These are phyloP conservation scores for Falciphora oryzae DNA, from an alignment of 2,329 filamentous ascomycete genomes.

Conservation along the genomic window DNA sequence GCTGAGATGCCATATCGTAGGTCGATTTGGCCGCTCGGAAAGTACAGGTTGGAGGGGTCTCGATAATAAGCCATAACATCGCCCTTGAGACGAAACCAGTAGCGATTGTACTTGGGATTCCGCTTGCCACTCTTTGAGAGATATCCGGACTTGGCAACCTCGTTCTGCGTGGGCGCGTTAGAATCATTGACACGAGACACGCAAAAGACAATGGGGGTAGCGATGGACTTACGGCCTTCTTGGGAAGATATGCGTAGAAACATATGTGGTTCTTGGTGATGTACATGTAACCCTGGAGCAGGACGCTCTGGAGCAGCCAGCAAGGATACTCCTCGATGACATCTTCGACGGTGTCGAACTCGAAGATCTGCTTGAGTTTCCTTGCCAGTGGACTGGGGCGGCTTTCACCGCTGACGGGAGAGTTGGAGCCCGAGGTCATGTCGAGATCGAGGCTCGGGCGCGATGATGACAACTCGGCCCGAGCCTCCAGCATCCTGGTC, in stretches of 20 bases:
- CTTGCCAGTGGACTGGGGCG: conserved; percentile 58
- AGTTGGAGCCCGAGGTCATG: conserved; percentile 33
- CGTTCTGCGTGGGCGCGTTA: conserved; percentile 42
- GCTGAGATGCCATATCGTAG: conserved; percentile 87
- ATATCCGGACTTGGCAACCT: conserved; percentile 79
- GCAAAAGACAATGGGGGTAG: not conserved
- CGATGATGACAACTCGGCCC: conserved; percentile 54
- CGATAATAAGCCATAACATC: conserved; percentile 88
- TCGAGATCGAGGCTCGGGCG: conserved; percentile 54
- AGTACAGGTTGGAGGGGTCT: conserved; percentile 80
- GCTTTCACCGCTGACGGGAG: conserved; percentile 27
- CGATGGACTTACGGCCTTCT: conserved; percentile 65
- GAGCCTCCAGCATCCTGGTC: conserved; percentile 71
- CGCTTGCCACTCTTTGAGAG: conserved; percentile 82
- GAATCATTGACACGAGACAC: conserved; percentile 7
- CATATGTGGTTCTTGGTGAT: conserved; percentile 90
- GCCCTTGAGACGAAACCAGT: conserved; percentile 90
- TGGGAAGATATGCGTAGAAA: conserved; percentile 96
- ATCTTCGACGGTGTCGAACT: conserved; percentile 74
- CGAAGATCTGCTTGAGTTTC: conserved; percentile 77
- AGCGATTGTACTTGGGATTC: conserved; percentile 81
- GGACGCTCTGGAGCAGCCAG: conserved; percentile 84
- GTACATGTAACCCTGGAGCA: conserved; percentile 94
- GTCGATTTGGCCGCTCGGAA: conserved; percentile 86
- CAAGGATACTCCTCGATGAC: conserved; percentile 91